Percentiles rank a stretch among this genome's conserved stretches.
These are phyloP conservation scores for Cytospora schulzeri DNA, from an alignment of 2,329 filamentous ascomycete species.

Conservation along the genomic window DNA sequence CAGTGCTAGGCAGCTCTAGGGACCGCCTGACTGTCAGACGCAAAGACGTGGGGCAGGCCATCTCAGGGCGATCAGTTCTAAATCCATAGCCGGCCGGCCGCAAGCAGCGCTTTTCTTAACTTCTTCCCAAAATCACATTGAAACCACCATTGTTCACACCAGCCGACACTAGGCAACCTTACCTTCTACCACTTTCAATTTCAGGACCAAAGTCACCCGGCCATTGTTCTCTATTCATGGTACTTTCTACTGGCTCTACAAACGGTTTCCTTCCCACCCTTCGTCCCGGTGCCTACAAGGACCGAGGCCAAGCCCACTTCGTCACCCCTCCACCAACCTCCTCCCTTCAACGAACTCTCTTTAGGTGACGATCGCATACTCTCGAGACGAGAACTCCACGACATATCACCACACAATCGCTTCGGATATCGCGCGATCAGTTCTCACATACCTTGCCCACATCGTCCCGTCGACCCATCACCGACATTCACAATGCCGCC, in stretches of 20 bases:
- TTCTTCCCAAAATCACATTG: background rate
- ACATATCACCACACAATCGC: background rate
- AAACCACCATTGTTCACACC: slow-evolving; percentile 3
- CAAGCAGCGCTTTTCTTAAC: slow-evolving; percentile 10
- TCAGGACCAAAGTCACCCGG: background rate
- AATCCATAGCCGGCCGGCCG: slow-evolving; percentile 18
- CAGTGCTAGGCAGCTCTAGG: background rate
- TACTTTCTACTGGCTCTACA: background rate
- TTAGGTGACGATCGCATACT: background rate
- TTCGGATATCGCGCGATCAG: slow-evolving; percentile 2
- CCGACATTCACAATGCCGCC: slow-evolving; percentile 35
- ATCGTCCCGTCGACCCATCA: background rate
- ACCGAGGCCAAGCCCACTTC: slow-evolving; percentile 10
- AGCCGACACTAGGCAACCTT: slow-evolving; percentile 13
- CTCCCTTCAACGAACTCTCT: background rate
- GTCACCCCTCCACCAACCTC: slow-evolving; percentile 7
- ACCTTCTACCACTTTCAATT: background rate
- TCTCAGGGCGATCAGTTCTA: slow-evolving; percentile 4
- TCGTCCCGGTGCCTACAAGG: slow-evolving; percentile 12
- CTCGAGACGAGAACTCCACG: background rate
- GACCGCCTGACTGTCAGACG: slow-evolving; percentile 11
- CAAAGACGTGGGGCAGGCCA: slow-evolving; percentile 12
- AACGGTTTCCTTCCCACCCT: slow-evolving; percentile 1
- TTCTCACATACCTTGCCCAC: background rate
- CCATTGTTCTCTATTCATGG: background rate